phyloP scores from a whole-genome alignment of 805 yeast genomes.

The Sungouiella thailandica region DNA sequence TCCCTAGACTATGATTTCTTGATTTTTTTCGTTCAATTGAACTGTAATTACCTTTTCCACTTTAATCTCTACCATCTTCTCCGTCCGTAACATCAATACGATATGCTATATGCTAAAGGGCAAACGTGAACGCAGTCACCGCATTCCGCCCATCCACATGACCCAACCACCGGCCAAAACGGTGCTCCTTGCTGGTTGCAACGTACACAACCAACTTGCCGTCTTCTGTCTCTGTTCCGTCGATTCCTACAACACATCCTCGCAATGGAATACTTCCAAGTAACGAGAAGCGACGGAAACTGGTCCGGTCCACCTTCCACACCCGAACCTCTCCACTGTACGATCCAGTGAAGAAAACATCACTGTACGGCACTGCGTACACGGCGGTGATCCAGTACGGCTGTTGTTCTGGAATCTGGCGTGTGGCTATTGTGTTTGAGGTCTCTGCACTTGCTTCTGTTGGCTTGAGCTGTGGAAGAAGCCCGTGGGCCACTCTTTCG shows the following conservation, averaged over 20 bases:
- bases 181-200: conserved; percentile 77
- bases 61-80: no score
- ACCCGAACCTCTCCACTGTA: conserved; percentile 73
- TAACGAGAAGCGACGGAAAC: conserved; percentile 53
- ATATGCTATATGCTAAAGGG: conserved; percentile 14
- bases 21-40: no score
- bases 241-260: conserved; percentile 69
- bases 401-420: conserved; percentile 62
- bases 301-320: conserved; percentile 66
- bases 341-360: conserved; percentile 83
- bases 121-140: conserved; percentile 37
- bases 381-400: conserved; percentile 87
- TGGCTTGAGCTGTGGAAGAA: conserved; percentile 43
- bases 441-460: conserved; percentile 42
- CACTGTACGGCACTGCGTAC: conserved; percentile 78
- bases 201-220: conserved; percentile 51
- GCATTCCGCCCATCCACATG: conserved; percentile 67
- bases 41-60: no score
- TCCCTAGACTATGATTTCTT: no score
- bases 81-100: no score
- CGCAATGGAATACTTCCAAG: conserved; percentile 56
- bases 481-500: conserved; percentile 73
- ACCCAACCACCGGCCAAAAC: conserved; percentile 81
- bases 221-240: conserved; percentile 45
- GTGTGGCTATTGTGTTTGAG: conserved; percentile 44